Base-by-base conservation (phyloP, 208 protist species). In the Herpetomonas tarakana region DNA sequence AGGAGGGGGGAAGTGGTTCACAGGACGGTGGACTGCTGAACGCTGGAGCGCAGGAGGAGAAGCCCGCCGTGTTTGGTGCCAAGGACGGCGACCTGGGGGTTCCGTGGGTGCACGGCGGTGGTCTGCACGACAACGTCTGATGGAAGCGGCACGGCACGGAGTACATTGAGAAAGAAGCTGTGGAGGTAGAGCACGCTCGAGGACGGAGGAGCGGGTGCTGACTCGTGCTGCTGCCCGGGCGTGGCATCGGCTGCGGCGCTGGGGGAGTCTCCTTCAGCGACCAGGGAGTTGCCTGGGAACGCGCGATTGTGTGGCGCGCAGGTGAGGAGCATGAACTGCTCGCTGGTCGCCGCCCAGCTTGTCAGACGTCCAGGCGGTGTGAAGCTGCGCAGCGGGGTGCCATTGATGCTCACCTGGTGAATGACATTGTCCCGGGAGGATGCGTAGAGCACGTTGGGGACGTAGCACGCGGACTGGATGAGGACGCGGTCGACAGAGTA, bases 401-500 rank as follows among this genome's bases (percentile, higher is more conserved):
- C 90, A 62, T 96, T 93, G 18, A 92, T 45, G 53, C 78, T 90
- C 52, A 86, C 68, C 70, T 93, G 90, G 63, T 92, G 81, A 25
- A 96, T 72, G 0, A 86, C 74, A 47, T 78, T 39, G 65, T 96
- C 90, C n/a, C 62, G 56, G 45, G 76, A 62, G 2, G 90, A 96
- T 4, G 74, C 53, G 39, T 84, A 85, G 26, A 96, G 44, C n/a
- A 93, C 55, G 62, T 88, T 92, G 12, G 90, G 87, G 35, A 96
- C 69, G 70, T 93, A 96, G 74, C 87, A 93, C 9, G 41, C 64
- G 3, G 61, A 49, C 57, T 88, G 83, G 38, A 96, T 67, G n/a
- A 96, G 68, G 49, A 96, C 65, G 28, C 76, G 75, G 64, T 96
- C 81, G 51, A 96, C 83, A 11, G 71, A 54, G 69, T 74, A 60